A percentile compares a stretch with the other conserved stretches of the same genome.
These are phyloP conservation scores for Ceratobasidium sp. DNA, from an alignment of 1,284 basidiomycete species.

Conservation along the genomic window DNA sequence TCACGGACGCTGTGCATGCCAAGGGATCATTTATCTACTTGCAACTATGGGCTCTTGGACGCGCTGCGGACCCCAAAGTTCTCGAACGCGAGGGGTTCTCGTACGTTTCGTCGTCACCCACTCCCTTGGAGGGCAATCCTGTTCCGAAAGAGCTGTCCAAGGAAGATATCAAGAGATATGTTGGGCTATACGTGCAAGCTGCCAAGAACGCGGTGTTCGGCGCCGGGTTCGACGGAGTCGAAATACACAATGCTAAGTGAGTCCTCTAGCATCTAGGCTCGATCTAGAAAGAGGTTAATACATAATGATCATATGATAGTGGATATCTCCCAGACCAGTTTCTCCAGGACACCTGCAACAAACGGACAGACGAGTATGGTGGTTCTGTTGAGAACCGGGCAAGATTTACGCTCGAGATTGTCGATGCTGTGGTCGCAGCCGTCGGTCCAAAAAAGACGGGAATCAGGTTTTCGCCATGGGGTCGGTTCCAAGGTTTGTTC, in stretches of 20 bases:
- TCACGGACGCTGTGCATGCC: constrained; percentile 51
- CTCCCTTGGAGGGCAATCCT: constrained; percentile 43
- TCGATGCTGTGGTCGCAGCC: constrained; percentile 49
- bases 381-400: constrained; percentile 55
- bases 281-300: background rate
- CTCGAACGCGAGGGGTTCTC: constrained; percentile 43
- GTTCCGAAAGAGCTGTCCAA: constrained; percentile 43
- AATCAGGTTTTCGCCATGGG: constrained; percentile 53
- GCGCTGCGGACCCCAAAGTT: constrained; percentile 46
- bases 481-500: constrained; percentile 46
- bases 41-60: constrained; percentile 48
- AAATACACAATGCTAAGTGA: constrained; percentile 51
- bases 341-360: constrained; percentile 51
- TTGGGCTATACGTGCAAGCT: constrained; percentile 51
- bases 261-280: background rate
- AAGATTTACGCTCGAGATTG: constrained; percentile 54
- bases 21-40: constrained; percentile 50
- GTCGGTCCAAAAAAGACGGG: constrained; percentile 53
- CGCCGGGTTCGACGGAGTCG: constrained; percentile 59
- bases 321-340: constrained; percentile 56
- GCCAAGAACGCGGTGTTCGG: constrained; percentile 52
- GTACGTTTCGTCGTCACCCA: constrained; percentile 47
- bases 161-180: constrained; percentile 48
- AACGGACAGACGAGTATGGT: constrained; percentile 57
- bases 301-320: background rate